These are phyloP conservation scores for Leccinum subgranulosum DNA, from an alignment of 768 basidiomycete species.

Conservation along the genomic window DNA sequence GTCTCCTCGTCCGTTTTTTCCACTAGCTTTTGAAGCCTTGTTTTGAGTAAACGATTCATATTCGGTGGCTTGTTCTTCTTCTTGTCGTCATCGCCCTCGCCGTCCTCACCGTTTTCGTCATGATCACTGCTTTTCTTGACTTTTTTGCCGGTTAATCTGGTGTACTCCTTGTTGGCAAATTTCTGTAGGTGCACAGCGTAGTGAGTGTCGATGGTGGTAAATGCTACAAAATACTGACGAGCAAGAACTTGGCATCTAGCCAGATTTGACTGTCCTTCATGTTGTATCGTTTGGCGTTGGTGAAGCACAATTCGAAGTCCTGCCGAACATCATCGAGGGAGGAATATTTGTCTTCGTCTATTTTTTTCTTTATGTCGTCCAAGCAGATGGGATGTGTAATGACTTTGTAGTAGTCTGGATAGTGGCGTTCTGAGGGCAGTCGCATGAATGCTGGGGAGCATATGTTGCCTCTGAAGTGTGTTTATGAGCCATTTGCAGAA, in stretches of 20 bases:
- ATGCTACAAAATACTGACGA: constrained; percentile 46
- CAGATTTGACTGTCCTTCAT: constrained; percentile 75
- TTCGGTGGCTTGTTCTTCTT: constrained; percentile 55
- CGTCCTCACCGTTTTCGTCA: constrained; percentile 41
- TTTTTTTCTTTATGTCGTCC: constrained; percentile 81
- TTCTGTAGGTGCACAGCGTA: constrained; percentile 35
- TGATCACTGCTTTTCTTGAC: constrained; percentile 37
- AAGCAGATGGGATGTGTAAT: constrained; percentile 84
- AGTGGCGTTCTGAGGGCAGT: constrained; percentile 66
- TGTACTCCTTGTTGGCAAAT: constrained; percentile 45
- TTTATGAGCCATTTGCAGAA: constrained; percentile 29
- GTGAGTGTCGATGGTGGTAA: neutral
- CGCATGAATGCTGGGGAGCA: constrained; percentile 66
- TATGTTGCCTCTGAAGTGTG: constrained; percentile 53
- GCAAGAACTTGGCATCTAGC: constrained; percentile 75
- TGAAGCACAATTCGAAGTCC: constrained; percentile 77
- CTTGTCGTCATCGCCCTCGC: constrained; percentile 45
- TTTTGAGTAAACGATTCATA: constrained; percentile 63
- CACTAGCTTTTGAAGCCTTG: constrained; percentile 67
- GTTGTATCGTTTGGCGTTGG: constrained; percentile 82
- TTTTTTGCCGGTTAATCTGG: constrained; percentile 41
- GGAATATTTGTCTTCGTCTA: constrained; percentile 57
- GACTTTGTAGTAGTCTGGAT: constrained; percentile 82
- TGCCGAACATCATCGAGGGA: constrained; percentile 64
- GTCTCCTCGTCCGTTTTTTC: constrained; percentile 63